Base-by-base conservation (phyloP, 73 alveolate species). In the Effrenium voratum region DNA sequence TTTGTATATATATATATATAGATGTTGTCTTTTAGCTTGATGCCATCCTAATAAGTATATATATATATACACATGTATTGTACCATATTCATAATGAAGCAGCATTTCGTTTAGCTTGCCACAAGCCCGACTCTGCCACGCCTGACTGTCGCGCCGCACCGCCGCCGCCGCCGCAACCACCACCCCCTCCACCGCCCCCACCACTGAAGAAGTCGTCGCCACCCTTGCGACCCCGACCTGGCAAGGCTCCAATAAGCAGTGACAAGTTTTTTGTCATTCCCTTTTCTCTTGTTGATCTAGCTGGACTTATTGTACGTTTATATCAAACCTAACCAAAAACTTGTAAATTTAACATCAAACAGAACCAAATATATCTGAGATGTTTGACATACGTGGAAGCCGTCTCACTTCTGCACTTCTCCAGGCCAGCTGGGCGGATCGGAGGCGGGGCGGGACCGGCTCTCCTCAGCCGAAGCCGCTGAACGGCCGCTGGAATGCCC, bases 391-490 rank as follows among this genome's bases (percentile, higher is more conserved):
- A n/a, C n/a, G n/a, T n/a, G n/a, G n/a, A n/a, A n/a, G n/a, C n/a
- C n/a, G n/a, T n/a, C n/a, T n/a, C n/a, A n/a, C n/a, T n/a, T n/a
- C n/a, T n/a, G n/a, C n/a, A n/a, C n/a, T n/a, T n/a, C n/a, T n/a
- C 8, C 63, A 52, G 8, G 63, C 26, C 63, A 52, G 63, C 26
- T 52, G 77, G 41, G 43, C 86, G 86, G 60, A 76, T 76, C 60
- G 86, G 59, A 41, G 86, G 86, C 59, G 86, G 86, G 24, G 86
- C 60, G 4, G 86, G 86, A 12, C 86, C 86, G 3, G 86, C 86
- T 43, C 86, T 76, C 86, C 86, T 76, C 52, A 22, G 34, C 41
- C 5, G 49, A n/a, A 66, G 77, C 26, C 40, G 26, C 77, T 5
- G 26, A 30, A 22, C 75, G 75, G 30, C 16, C n/a, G n/a, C n/a